phyloP scores from a whole-genome alignment of 2,329 filamentous ascomycete genomes.

The Epichloe aotearoae region DNA sequence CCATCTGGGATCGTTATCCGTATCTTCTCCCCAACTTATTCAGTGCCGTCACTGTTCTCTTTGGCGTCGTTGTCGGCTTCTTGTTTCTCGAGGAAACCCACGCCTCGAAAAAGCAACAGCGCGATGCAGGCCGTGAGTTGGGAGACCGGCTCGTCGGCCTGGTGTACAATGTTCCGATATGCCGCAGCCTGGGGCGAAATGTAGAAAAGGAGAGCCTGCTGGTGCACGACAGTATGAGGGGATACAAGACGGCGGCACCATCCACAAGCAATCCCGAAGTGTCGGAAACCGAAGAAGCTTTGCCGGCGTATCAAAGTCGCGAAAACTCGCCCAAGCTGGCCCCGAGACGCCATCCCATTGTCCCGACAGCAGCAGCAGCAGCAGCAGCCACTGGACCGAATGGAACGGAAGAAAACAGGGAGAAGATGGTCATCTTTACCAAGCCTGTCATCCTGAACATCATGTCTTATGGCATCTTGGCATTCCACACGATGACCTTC shows the following conservation, averaged over 20 bases:
- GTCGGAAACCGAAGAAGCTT: constrained; percentile 37
- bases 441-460: constrained; percentile 78
- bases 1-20: constrained; percentile 74
- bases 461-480: constrained; percentile 78
- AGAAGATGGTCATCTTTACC: constrained; percentile 53
- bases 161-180: constrained; percentile 19
- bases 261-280: neutral
- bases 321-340: constrained; percentile 39
- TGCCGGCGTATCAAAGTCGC: constrained; percentile 55
- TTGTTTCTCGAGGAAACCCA: constrained; percentile 94
- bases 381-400: neutral
- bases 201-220: constrained; percentile 51
- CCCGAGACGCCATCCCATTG: constrained; percentile 15
- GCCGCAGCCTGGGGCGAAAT: constrained; percentile 24
- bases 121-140: constrained; percentile 63
- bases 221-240: constrained; percentile 45
- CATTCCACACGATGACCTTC: constrained; percentile 94
- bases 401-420: constrained; percentile 5
- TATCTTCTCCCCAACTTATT: constrained; percentile 91
- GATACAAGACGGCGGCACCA: constrained; percentile 42
- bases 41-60: constrained; percentile 62
- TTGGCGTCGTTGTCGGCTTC: constrained; percentile 65
- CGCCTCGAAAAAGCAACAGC: constrained; percentile 60
- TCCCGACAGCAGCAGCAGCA: neutral
- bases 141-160: constrained; percentile 55